phyloP scores from a whole-genome alignment of 257 asterid species.

The Verbascum thapsus region DNA sequence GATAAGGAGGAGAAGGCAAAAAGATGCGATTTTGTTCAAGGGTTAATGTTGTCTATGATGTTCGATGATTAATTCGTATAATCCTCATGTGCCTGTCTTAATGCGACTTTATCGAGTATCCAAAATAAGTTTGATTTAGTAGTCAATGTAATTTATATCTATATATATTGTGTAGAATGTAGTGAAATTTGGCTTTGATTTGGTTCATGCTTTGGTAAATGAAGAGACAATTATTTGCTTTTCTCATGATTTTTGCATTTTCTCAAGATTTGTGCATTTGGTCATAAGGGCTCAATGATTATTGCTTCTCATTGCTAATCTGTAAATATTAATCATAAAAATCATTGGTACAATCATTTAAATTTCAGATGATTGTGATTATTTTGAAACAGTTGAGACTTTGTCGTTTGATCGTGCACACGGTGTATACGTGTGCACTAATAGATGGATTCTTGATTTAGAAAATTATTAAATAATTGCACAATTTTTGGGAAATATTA shows the following conservation, averaged over 20 bases:
- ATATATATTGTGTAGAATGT: slow-evolving; percentile 34
- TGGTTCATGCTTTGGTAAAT: slow-evolving; percentile 31
- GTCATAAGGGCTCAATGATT: too few species aligned
- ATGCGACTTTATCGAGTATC: too few species aligned
- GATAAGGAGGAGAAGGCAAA: slow-evolving; percentile 88
- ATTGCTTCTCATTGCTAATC: too few species aligned
- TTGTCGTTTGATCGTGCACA: too few species aligned
- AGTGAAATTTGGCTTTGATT: slow-evolving; percentile 29
- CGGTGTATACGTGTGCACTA: too few species aligned
- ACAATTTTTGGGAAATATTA: too few species aligned
- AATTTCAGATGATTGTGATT: too few species aligned
- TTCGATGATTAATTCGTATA: slow-evolving; percentile 53
- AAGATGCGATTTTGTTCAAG: slow-evolving; percentile 75
- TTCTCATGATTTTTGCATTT: not conserved
- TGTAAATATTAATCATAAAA: too few species aligned
- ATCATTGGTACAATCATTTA: too few species aligned
- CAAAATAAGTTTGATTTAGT: slow-evolving; percentile 38
- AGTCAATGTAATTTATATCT: slow-evolving; percentile 39
- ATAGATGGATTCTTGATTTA: too few species aligned
- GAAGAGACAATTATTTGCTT: slow-evolving; percentile 11
- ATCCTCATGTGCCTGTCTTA: slow-evolving; percentile 9
- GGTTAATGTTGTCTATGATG: slow-evolving; percentile 69
- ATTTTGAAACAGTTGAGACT: too few species aligned
- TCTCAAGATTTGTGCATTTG: not conserved
- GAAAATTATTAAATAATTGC: too few species aligned